Base-by-base conservation (phyloP, 495 filamentous ascomycete species). In the Trichoderma orchidacearum region DNA sequence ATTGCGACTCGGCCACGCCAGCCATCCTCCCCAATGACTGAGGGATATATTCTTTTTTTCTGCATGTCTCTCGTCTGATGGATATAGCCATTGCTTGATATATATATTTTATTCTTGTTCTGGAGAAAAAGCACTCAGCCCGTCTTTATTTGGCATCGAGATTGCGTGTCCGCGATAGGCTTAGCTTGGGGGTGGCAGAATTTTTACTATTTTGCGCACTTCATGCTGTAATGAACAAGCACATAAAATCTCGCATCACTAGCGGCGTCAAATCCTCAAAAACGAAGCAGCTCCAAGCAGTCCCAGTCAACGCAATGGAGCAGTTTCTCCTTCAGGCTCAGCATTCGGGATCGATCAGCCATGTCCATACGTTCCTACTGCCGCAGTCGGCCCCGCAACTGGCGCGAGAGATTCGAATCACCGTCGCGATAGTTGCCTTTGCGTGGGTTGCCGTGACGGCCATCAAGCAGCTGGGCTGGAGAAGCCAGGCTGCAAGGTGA, bases 401-500 rank as follows among this genome's bases (percentile, higher is more conserved):
- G 28, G 54, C 45, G 32, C 28, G 31, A 21, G 54, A 56, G 21
- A 34, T 56, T 31, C 54, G 54, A 9, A 36, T 56, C 18, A 56
- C 54, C 4, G 54, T 45, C 8, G 45, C 54, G 18, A 48, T 56
- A 3, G 30, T 45, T 17, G 54, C 54, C n/a, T n/a, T 56, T 41
- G 54, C 54, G 21, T 56, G 54, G 54, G 54, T 56, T 28, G 30
- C 35, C 2, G 35, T 56, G 11, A 56, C 54, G 35, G 54, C 54
- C 8, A 56, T 56, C 7, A 56, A 48, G 35, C 54, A 56, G 3
- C 15, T 56, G 17, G 35, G 54, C 7, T 32, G 29, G 31, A 55
- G 53, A 17, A 36, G 36, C 8, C 53, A 48, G 2, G 41, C 21
- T 7, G 3, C 41, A 48, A 48, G n/a, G 17, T 45, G 41, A 48